Conservation (phyloP, 2,329 filamentous ascomycete species). For the Venturia nashicola region DNA sequence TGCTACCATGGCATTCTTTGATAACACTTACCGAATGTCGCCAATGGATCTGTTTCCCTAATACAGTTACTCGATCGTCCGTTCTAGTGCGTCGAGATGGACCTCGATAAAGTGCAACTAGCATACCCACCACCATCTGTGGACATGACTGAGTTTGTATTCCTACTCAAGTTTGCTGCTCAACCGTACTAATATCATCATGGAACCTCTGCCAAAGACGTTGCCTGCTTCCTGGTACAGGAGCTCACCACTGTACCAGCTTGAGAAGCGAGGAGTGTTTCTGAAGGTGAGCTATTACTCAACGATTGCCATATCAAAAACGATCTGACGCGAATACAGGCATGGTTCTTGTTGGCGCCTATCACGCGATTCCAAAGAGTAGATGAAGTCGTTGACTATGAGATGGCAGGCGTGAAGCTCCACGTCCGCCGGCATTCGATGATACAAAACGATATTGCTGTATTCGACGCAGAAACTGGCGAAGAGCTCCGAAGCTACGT, state of each 20-base stretch:
- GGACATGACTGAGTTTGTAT: neutral
- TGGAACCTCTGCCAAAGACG: constrained; percentile 22
- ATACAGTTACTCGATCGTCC: neutral
- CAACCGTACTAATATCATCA: neutral
- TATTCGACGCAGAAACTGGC: constrained; percentile 22
- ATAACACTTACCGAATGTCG: neutral
- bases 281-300: constrained; percentile 25
- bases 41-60: neutral
- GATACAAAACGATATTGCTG: constrained; percentile 23
- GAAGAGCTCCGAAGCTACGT: constrained; percentile 26
- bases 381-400: constrained; percentile 33
- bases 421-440: constrained; percentile 25
- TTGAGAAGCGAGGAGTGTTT: constrained; percentile 38
- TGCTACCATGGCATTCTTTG: neutral
- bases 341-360: constrained; percentile 42
- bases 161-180: neutral
- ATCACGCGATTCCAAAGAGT: constrained; percentile 35
- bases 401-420: constrained; percentile 36
- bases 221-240: constrained; percentile 43
- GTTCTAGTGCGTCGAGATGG: neutral
- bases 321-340: constrained; percentile 18
- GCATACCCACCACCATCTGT: neutral
- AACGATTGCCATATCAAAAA: neutral
- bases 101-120: neutral
- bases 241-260: constrained; percentile 35